phyloP scores from a whole-genome alignment of 805 yeast genomes.

The Lachancea quebecensis region DNA sequence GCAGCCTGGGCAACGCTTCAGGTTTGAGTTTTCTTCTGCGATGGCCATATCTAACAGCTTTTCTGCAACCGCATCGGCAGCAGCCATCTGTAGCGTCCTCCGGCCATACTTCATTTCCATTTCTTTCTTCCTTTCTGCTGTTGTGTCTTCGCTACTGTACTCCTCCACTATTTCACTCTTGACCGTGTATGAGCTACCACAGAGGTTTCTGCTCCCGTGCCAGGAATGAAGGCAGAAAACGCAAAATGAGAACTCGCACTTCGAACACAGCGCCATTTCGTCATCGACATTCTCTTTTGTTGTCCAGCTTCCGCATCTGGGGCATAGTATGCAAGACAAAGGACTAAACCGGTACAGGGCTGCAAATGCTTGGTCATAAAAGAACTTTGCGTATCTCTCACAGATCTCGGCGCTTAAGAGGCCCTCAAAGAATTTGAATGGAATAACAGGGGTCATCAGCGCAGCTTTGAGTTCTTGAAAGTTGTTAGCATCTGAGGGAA shows the following conservation, averaged over 20 bases:
- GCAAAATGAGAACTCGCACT: constrained; percentile 50
- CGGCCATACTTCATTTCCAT: constrained; percentile 41
- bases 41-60: constrained; percentile 40
- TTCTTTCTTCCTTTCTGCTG: constrained; percentile 31
- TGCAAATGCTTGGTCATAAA: constrained; percentile 36
- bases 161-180: constrained; percentile 27
- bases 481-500: constrained; percentile 18
- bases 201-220: constrained; percentile 48
- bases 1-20: constrained; percentile 49
- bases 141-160: constrained; percentile 30
- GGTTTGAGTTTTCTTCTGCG: constrained; percentile 35
- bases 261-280: constrained; percentile 41
- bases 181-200: constrained; percentile 26
- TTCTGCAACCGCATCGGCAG: constrained; percentile 42
- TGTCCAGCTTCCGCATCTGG: constrained; percentile 44
- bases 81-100: constrained; percentile 36
- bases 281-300: constrained; percentile 42
- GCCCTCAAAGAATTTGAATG: constrained; percentile 30
- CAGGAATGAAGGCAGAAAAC: constrained; percentile 50
- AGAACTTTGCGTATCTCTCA: constrained; percentile 36
- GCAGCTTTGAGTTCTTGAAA: constrained; percentile 30
- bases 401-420: constrained; percentile 29
- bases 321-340: constrained; percentile 44
- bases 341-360: constrained; percentile 42
- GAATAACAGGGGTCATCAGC: constrained; percentile 39